These are phyloP conservation scores for Tulasnella sp. DNA, from an alignment of 768 basidiomycete species.

Conservation along the genomic window DNA sequence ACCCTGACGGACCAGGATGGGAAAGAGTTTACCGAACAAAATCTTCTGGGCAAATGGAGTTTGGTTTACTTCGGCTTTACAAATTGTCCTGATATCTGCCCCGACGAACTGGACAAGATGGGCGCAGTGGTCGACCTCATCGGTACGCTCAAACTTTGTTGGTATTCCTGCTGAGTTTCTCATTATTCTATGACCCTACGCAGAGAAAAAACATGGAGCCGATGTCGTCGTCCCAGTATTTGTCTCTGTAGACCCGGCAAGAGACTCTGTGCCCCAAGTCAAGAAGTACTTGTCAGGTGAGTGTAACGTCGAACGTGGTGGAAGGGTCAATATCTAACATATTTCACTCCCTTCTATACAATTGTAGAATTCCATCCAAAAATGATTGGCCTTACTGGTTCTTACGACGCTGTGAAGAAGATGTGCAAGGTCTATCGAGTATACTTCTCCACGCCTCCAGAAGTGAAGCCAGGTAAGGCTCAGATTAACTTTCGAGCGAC, in stretches of 20 bases:
- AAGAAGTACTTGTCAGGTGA: conserved; percentile 50
- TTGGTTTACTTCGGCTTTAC: conserved; percentile 98
- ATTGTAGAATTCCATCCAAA: conserved; percentile 88
- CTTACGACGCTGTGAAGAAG: conserved; percentile 81
- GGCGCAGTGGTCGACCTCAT: conserved; percentile 70
- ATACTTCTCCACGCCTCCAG: conserved; percentile 90
- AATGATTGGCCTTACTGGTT: conserved; percentile 84
- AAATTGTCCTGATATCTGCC: conserved; percentile 99
- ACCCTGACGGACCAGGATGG: conserved; percentile 67
- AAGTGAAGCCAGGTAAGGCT: conserved; percentile 58
- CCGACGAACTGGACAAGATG: conserved; percentile 96
- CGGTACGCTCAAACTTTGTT: conserved; percentile 54
- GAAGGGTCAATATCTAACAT: background rate
- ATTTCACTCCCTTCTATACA: background rate
- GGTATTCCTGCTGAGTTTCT: conserved; percentile 11
- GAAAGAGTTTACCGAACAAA: conserved; percentile 74
- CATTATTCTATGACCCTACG: conserved; percentile 8
- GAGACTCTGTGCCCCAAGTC: conserved; percentile 64
- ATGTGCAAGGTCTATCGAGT: conserved; percentile 96
- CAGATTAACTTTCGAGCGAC: background rate
- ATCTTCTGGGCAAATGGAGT: conserved; percentile 89
- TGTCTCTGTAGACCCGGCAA: conserved; percentile 94
- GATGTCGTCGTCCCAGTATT: conserved; percentile 83
- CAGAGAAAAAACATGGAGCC: conserved; percentile 70
- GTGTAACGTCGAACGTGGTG: conserved; percentile 35